A percentile compares a stretch with the other conserved stretches of the same genome.
These are phyloP conservation scores for Termitomyces heimii DNA, from an alignment of 768 basidiomycete genomes.

Conservation along the genomic window DNA sequence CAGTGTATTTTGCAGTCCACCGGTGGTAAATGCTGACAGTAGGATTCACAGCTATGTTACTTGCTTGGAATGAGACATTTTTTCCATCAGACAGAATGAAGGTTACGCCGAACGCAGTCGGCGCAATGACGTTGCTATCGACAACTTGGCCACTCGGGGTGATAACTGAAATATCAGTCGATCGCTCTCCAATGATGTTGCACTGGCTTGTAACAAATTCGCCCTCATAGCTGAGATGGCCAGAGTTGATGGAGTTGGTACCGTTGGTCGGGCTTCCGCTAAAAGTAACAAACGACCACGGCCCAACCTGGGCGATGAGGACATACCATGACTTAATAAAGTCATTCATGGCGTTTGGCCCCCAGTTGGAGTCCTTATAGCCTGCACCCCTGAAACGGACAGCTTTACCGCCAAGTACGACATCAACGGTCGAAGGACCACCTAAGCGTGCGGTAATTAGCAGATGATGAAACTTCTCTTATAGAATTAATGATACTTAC, in stretches of 20 bases:
- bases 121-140: slow-evolving; percentile 8
- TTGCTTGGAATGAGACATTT: slow-evolving; percentile 11
- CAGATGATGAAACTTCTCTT: background rate
- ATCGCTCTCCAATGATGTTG: slow-evolving; percentile 12
- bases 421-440: slow-evolving; percentile 7
- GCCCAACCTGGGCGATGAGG: slow-evolving; percentile 12
- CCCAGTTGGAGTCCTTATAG: slow-evolving; percentile 15
- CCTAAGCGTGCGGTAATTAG: background rate
- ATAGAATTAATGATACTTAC: background rate
- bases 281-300: slow-evolving; percentile 13
- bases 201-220: slow-evolving; percentile 10
- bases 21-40: slow-evolving; percentile 11
- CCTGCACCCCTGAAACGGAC: slow-evolving; percentile 8
- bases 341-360: slow-evolving; percentile 11
- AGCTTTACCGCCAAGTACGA: slow-evolving; percentile 6
- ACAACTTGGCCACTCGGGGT: slow-evolving; percentile 4
- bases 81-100: slow-evolving; percentile 3
- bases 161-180: slow-evolving; percentile 10
- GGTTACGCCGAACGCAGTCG: slow-evolving; percentile 9
- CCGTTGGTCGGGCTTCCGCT: slow-evolving; percentile 9
- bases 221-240: slow-evolving; percentile 10
- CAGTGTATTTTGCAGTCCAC: slow-evolving; percentile 10
- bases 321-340: slow-evolving; percentile 13
- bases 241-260: slow-evolving; percentile 11
- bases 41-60: slow-evolving; percentile 11